Evolutionary conservation across 2,329 filamentous ascomycete genomes (phyloP).

Genomic region (Penicillium olsonii): DNA sequence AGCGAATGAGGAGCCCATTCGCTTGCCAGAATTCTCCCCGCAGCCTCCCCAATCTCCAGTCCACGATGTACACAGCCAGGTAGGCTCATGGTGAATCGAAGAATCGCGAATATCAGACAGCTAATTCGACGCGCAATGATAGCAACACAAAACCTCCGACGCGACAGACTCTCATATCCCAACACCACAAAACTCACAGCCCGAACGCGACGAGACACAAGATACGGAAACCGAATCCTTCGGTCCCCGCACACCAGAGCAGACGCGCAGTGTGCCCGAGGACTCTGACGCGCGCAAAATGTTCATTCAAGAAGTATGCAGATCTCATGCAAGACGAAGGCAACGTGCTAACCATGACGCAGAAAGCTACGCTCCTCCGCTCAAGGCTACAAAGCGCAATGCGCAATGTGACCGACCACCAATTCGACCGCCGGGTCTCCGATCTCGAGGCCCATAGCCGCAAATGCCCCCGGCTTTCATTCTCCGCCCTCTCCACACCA

Average conservation of each 20-base stretch:
- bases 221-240: conserved; percentile 13
- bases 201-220: conserved; percentile 17
- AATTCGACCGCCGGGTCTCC: conserved; percentile 43
- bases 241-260: conserved; percentile 8
- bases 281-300: conserved; percentile 39
- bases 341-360: conserved; percentile 15
- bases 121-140: conserved; percentile 7
- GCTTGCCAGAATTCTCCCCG: conserved; percentile 16
- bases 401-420: conserved; percentile 39
- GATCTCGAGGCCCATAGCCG: conserved; percentile 44
- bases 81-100: conserved; percentile 13
- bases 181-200: conserved; percentile 22
- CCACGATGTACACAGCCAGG: conserved; percentile 18
- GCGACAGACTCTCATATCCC: conserved; percentile 19
- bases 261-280: conserved; percentile 28
- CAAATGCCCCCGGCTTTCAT: conserved; percentile 34
- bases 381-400: conserved; percentile 43
- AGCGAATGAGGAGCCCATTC: conserved; percentile 22
- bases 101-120: neutral
- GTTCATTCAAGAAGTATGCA: conserved; percentile 44
- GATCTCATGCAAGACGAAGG: conserved; percentile 8
- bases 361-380: conserved; percentile 45
- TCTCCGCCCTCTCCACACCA: conserved; percentile 22
- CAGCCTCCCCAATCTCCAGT: conserved; percentile 16
- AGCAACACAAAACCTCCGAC: conserved; percentile 20